Evolutionary conservation across 305 asterid species (phyloP), one percentile per base, ranked within the genome.

Genomic region (Plantago rigida): DNA sequence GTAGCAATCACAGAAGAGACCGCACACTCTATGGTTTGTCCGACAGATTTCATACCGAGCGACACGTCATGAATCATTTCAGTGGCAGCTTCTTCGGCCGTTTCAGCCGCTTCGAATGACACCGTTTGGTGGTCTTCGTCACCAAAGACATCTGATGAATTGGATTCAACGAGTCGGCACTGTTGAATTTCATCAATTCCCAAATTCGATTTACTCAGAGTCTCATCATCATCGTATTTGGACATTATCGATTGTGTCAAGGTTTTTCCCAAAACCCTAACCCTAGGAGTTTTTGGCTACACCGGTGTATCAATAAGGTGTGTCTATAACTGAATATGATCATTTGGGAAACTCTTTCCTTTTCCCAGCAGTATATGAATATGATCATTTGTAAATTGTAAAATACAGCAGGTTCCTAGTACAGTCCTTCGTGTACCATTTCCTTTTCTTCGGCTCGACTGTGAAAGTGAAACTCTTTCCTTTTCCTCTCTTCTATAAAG

Each of bases 181-280:
- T 31, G 39, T 31, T 31, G 39, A 31, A 31, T 31, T 31, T 31
- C 6, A 31, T 31, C 39, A 31, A 31, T 31, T 31, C 7, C 56
- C 29, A 52, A 49, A 34, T 54, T 63, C 73, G 76, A 70, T 50
- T 72, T 79, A 58, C 50, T 74, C 56, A 56, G 59, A 45, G 53
- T 22, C 47, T 76, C 76, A 53, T 69, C 87, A 47, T 74, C 84
- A 56, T 71, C 88, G 74, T 67, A 78, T 81, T 71, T 64, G 53
- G 74, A 51, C 63, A 61, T 59, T 68, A 3, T 4, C 31, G 24
- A 63, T 65, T 29, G 36, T 11, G 55, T 22, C 0, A 4, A 46
- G 68, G 45, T 36, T 62, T 48, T 10, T 57, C 49, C 60, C 61
- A 70, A 75, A 79, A 80, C 85, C 88, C 88, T 79, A 83, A 79